phyloP scores from a whole-genome alignment of 2,329 filamentous ascomycete species.

The Rutstroemia sp. region DNA sequence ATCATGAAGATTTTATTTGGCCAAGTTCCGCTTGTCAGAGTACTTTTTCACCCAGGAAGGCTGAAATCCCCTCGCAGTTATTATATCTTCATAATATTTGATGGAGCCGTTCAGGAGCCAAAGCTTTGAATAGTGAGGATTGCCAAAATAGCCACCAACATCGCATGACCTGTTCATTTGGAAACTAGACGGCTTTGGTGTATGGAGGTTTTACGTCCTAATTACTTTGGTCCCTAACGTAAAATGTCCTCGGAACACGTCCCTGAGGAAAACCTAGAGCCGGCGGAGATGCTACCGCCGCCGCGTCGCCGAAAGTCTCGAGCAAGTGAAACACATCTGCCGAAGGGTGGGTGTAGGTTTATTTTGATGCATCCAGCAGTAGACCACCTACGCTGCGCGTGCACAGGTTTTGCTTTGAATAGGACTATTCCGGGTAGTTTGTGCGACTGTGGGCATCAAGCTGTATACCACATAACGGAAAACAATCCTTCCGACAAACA shows the following conservation, averaged over 20 bases:
- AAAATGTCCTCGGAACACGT: slow-evolving; percentile 20
- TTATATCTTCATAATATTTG: neutral
- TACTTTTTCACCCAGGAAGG: neutral
- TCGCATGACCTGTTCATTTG: neutral
- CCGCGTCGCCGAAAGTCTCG: slow-evolving; percentile 25
- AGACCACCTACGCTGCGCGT: slow-evolving; percentile 51
- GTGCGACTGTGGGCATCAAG: slow-evolving; percentile 53
- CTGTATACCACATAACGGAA: slow-evolving; percentile 47
- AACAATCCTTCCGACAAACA: slow-evolving; percentile 39
- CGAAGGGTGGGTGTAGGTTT: slow-evolving; percentile 51
- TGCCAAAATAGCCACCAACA: no score
- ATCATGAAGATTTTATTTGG: neutral
- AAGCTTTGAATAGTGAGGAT: neutral
- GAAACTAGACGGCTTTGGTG: neutral
- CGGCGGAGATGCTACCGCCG: slow-evolving; percentile 23
- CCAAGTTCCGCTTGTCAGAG: neutral
- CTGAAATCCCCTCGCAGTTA: neutral
- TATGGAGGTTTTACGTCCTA: neutral
- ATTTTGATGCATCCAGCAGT: slow-evolving; percentile 50
- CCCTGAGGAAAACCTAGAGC: slow-evolving; percentile 15
- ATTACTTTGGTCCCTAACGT: no score
- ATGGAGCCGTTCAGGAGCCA: neutral
- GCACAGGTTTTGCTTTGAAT: slow-evolving; percentile 49
- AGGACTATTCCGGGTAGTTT: slow-evolving; percentile 44
- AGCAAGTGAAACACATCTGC: slow-evolving; percentile 39